These are phyloP conservation scores for Tremella fuciformis DNA, from an alignment of 768 basidiomycete genomes.

Conservation along the genomic window DNA sequence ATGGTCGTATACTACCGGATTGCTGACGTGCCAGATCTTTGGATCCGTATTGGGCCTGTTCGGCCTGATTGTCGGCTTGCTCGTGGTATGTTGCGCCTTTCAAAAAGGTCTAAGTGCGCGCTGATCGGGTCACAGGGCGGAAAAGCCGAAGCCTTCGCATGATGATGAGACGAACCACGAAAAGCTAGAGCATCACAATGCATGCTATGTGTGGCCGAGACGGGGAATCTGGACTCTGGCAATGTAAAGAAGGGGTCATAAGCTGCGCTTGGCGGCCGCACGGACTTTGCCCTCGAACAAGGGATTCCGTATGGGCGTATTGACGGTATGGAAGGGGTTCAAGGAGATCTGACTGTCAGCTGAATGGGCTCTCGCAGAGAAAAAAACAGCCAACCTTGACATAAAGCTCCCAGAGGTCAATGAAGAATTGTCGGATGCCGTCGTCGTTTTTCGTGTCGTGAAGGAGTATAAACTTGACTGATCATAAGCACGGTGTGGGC, in stretches of 20 bases:
- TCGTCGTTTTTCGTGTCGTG: constrained; percentile 98
- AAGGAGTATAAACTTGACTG: constrained; percentile 90
- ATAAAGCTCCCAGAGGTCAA: constrained; percentile 95
- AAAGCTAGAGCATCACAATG: not conserved
- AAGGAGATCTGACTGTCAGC: constrained; percentile 64
- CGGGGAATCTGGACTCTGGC: not conserved
- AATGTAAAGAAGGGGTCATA: not conserved
- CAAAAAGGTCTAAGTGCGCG: not conserved
- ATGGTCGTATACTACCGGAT: not conserved
- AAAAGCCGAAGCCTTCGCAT: constrained; percentile 53
- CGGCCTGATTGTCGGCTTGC: constrained; percentile 81
- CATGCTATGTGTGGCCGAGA: constrained; percentile 6
- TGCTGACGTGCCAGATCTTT: constrained; percentile 44
- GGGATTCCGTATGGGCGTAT: constrained; percentile 72
- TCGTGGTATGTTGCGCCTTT: constrained; percentile 61
- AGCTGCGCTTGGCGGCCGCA: constrained; percentile 66
- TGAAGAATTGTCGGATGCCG: constrained; percentile 86
- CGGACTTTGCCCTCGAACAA: constrained; percentile 81
- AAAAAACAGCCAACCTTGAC: constrained; percentile 68
- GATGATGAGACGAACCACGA: not conserved
- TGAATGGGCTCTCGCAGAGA: not conserved
- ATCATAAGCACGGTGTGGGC: not conserved
- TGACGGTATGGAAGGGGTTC: constrained; percentile 95
- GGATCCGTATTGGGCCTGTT: constrained; percentile 77
- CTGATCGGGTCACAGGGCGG: constrained; percentile 44